Evolutionary conservation across 495 filamentous ascomycete species (phyloP), one percentile per base, ranked within the genome.

Genomic region (Neurospora sp.): DNA sequence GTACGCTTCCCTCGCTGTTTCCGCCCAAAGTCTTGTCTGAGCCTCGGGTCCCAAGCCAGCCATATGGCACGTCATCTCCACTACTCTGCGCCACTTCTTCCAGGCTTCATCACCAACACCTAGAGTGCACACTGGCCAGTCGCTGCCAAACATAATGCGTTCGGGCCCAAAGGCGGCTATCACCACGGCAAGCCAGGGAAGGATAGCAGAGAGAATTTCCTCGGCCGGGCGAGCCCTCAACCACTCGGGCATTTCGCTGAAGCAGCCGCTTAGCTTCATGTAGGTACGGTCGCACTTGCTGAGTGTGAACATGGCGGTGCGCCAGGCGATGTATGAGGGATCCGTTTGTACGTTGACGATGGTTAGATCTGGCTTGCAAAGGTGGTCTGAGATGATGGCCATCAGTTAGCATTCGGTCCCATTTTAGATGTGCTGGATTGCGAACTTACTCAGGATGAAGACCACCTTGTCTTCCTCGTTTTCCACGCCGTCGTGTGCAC

Each of bases 251-350:
- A 97, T 85, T 83, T 96, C 92, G 4, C 89, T 87, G 78, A 97
- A 95, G 44, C 82, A 86, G 12, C 94, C 94, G 35, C 91, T 94
- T n/a, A 97, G 87, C 84, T 97, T 97, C 88, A 97, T 93, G 83
- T 92, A 96, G 6, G 89, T 91, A 18, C 79, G 83, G 40, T 80
- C 79, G 80, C 85, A 89, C 73, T 85, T 84, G 74, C 87, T 86
- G 74, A 93, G 88, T 22, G 82, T 85, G 79, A 84, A 85, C 82
- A 89, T 84, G 74, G 86, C 82, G 59, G 83, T 83, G 73, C 84
- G 81, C 75, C 87, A 88, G 31, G 83, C 85, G 61, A 89, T 78
- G 81, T 91, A 93, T 27, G 86, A 84, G 8, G 85, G 82, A 72
- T 92, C 86, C 7, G 84, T 82, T 22, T 83, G 81, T 61, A 61